A percentile compares a stretch with the other conserved stretches of the same genome.
Evolutionary conservation across 768 basidiomycete species (phyloP).

Genomic region (Hydnum rufescens): DNA sequence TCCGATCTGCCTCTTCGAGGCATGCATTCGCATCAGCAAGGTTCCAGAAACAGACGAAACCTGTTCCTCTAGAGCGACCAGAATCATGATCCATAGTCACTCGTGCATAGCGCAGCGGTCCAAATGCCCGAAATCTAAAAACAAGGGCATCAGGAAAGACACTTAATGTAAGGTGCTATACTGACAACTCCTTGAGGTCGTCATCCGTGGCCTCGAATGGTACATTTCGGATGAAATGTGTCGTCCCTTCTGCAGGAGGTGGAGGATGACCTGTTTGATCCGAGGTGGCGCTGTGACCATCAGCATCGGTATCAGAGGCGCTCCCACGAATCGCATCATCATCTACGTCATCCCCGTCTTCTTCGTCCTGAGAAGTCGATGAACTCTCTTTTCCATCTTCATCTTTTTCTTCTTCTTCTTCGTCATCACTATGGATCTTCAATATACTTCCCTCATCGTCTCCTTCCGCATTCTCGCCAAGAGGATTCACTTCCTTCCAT

Average conservation of each 20-base stretch:
- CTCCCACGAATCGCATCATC: slow-evolving; percentile 20
- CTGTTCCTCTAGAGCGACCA: slow-evolving; percentile 81
- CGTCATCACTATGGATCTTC: slow-evolving; percentile 17
- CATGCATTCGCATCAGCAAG: slow-evolving; percentile 73
- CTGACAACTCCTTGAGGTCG: slow-evolving; percentile 68
- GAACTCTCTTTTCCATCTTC: slow-evolving; percentile 14
- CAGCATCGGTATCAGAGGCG: slow-evolving; percentile 23
- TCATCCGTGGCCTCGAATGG: slow-evolving; percentile 87
- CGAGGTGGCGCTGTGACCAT: slow-evolving; percentile 22
- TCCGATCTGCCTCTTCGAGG: slow-evolving; percentile 56
- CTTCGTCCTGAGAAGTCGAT: too few relatives aligned
- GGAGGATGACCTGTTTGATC: slow-evolving; percentile 26
- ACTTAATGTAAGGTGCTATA: background rate
- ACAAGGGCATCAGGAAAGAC: background rate
- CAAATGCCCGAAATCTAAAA: slow-evolving; percentile 72
- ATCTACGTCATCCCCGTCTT: slow-evolving; percentile 14
- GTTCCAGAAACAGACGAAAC: slow-evolving; percentile 96
- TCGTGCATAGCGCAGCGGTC: slow-evolving; percentile 79
- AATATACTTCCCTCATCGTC: slow-evolving; percentile 15
- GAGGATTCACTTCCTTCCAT: slow-evolving; percentile 51
- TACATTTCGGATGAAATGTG: slow-evolving; percentile 85
- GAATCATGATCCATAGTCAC: slow-evolving; percentile 71
- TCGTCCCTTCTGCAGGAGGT: slow-evolving; percentile 70
- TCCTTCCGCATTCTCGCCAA: slow-evolving; percentile 14
- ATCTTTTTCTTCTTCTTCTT: slow-evolving; percentile 12